These are phyloP conservation scores for Amylostereum chailletii DNA, from an alignment of 1,284 basidiomycete genomes.

Conservation along the genomic window DNA sequence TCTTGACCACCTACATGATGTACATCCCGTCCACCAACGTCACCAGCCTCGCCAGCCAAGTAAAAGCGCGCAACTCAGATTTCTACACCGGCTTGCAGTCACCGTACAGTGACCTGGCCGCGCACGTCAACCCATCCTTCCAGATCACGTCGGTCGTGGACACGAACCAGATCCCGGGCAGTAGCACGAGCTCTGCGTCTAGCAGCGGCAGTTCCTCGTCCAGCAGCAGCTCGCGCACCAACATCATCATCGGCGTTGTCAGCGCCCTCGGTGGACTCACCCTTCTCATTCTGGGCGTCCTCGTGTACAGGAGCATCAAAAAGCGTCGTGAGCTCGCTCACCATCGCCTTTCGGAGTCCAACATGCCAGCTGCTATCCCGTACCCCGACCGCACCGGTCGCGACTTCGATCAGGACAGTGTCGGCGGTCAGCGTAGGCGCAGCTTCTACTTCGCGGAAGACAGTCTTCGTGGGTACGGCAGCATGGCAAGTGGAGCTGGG, in stretches of 20 bases:
- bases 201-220: conserved; percentile 9
- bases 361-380: conserved; percentile 2
- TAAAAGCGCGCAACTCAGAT: conserved; percentile 42
- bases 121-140: conserved; percentile 52
- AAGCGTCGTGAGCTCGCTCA: conserved; percentile 54
- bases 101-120: conserved; percentile 42
- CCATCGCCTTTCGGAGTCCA: conserved; percentile 47
- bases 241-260: conserved; percentile 78
- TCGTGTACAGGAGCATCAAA: conserved; percentile 52
- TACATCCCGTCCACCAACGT: conserved; percentile 48
- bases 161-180: conserved; percentile 21
- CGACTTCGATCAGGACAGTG: conserved; percentile 65
- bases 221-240: conserved; percentile 38
- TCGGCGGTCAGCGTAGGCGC: conserved; percentile 60
- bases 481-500: conserved; percentile 14
- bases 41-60: conserved; percentile 40
- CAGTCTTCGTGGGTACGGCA: conserved; percentile 50
- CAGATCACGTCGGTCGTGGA: conserved; percentile 37
- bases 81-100: conserved; percentile 45
- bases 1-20: conserved; percentile 52
- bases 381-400: conserved; percentile 21
- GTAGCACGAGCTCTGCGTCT: conserved; percentile 9
- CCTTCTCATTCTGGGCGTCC: conserved; percentile 54
- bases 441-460: conserved; percentile 83
- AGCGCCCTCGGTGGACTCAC: conserved; percentile 66